Evolutionary conservation across 306 rosid genomes (phyloP), one percentile per base, ranked within the genome.

Genomic region (Herpetospermum pedunculosum): DNA sequence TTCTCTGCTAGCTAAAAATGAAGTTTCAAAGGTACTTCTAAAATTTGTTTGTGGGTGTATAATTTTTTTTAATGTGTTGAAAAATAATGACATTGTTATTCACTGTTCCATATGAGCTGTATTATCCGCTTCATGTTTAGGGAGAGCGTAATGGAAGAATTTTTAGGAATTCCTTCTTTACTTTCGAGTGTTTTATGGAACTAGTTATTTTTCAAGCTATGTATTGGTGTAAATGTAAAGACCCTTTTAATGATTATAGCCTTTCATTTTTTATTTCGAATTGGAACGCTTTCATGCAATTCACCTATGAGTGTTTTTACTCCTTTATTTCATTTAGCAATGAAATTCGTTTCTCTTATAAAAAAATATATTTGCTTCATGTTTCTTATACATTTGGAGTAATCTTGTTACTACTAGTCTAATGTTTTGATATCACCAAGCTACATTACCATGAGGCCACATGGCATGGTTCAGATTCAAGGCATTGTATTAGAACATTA

Each of bases 1-100:
- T 72, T 84, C 83, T 85, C 84, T 94, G 86, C 99, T 94, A 57
- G 94, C 97, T 5, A 78, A 75, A 73, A 94, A 91, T 77, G 96
- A 91, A 72, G 76, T 82, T 62, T 91, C 99, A 14, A 94, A 94
- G 99, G 99, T 94, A 86, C n/a, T 29, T 50, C 30, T 76, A 18
- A 11, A 7, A 21, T 21, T 37, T 63, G 6, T 19, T 12, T 49
- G 72, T 30, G 7, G 52, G 38, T 11, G 16, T 29, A 44, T n/a
- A 6, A 2, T 77, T 46, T 43, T 2, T 72, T 34, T 64, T 38
- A 65, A 38, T 23, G 32, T 10, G 38, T 6, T 43, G 53, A 68
- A 43, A 68, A 7, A 43, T 26, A 68, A 68, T 25, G 73, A 65
- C 50, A 65, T 40, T 6, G 29, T 65, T 40, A 19, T 65, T 65